Conservation (phyloP, 495 filamentous ascomycete species). For the Baudoinia panamericana region DNA sequence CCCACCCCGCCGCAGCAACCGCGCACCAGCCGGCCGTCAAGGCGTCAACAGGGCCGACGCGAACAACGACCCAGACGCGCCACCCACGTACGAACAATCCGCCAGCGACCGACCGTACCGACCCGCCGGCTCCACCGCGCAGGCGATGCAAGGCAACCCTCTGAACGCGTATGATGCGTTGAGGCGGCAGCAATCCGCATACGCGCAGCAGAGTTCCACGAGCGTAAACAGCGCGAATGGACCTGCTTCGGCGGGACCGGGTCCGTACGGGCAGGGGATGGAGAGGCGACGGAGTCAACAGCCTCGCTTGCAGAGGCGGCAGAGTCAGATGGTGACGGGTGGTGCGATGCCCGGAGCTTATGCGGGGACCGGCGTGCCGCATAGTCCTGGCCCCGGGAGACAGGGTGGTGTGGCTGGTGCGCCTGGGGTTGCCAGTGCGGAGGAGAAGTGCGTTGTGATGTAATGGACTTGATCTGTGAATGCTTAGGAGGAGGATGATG, state of each 20-base stretch:
- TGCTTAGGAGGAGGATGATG: too few relatives aligned
- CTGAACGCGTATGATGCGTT: slow-evolving; percentile 12
- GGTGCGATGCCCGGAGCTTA: neutral
- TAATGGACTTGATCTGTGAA: slow-evolving; percentile 15
- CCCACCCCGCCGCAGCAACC: slow-evolving; percentile 23
- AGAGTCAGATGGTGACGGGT: neutral
- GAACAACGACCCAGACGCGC: slow-evolving; percentile 27
- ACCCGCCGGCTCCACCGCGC: slow-evolving; percentile 30
- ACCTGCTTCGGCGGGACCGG: neutral
- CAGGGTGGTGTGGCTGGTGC: slow-evolving; percentile 8
- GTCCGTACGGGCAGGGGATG: neutral
- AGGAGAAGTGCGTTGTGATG: slow-evolving; percentile 32
- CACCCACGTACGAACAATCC: slow-evolving; percentile 74
- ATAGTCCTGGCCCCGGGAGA: neutral
- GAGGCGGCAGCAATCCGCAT: slow-evolving; percentile 12
- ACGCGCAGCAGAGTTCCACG: slow-evolving; percentile 2
- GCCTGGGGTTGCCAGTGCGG: slow-evolving; percentile 18
- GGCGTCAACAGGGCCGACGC: slow-evolving; percentile 18
- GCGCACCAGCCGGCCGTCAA: slow-evolving; percentile 18
- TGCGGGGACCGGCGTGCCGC: slow-evolving; percentile 4
- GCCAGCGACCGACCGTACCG: slow-evolving; percentile 49
- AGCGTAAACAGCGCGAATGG: neutral
- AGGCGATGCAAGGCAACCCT: slow-evolving; percentile 10
- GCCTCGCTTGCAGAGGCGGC: neutral
- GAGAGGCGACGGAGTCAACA: neutral